Evolutionary conservation across 768 basidiomycete genomes (phyloP).

Genomic region (Rhodotorula sphaerocarpa): DNA sequence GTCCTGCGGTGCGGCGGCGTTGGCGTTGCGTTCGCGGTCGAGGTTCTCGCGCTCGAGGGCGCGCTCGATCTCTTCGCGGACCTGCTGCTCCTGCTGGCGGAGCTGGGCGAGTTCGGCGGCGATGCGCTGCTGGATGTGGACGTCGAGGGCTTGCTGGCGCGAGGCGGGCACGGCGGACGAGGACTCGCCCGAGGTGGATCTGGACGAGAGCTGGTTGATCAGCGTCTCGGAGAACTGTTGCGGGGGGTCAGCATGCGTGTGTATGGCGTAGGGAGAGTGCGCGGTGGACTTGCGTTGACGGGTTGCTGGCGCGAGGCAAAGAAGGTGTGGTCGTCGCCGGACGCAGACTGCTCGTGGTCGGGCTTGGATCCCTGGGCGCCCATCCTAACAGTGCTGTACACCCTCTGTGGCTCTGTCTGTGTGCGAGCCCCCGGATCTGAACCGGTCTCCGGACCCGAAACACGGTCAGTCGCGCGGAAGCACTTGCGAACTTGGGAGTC

Average conservation of each 20-base stretch:
- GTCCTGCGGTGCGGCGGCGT: conserved; percentile 42
- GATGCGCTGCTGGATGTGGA: conserved; percentile 64
- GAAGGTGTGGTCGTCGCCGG: conserved; percentile 16
- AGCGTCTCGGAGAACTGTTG: conserved; percentile 72
- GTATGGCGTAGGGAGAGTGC: neutral
- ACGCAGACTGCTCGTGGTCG: conserved; percentile 11
- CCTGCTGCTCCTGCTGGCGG: conserved; percentile 59
- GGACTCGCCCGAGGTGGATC: conserved; percentile 41
- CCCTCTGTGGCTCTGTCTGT: neutral
- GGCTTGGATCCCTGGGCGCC: conserved; percentile 26
- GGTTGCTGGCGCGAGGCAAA: conserved; percentile 23
- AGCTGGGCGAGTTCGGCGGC: conserved; percentile 59
- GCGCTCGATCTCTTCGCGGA: conserved; percentile 63
- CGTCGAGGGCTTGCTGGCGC: conserved; percentile 66
- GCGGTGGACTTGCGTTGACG: conserved; percentile 22
- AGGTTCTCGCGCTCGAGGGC: conserved; percentile 83
- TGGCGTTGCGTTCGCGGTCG: conserved; percentile 56
- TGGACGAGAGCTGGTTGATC: conserved; percentile 59
- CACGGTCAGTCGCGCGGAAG: too few species aligned
- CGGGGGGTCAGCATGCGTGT: neutral
- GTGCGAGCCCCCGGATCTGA: neutral
- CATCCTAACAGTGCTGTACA: conserved; percentile 1
- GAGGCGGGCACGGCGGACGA: conserved; percentile 56
- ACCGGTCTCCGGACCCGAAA: neutral
- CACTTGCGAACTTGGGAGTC: too few species aligned